A percentile compares a stretch with the other conserved stretches of the same genome.
Evolutionary conservation across 2,329 filamentous ascomycete genomes (phyloP).

Genomic region (Dendryphion nanum): DNA sequence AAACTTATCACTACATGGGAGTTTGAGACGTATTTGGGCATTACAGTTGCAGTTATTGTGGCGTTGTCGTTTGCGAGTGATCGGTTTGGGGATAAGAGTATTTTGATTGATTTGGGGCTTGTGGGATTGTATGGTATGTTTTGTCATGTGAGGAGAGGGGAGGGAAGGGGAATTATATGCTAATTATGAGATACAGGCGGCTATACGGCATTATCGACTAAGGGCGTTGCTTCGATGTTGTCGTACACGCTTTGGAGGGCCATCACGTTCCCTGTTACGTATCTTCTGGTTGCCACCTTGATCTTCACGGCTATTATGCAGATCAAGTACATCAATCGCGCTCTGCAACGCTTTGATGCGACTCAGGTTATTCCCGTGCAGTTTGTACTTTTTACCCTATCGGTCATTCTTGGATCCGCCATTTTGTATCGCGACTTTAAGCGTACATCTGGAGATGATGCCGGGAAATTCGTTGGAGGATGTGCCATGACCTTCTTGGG

Average conservation of each 20-base stretch:
- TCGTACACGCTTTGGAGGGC: conserved; percentile 87
- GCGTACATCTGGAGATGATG: conserved; percentile 69
- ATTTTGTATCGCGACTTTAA: conserved; percentile 95
- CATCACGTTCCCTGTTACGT: conserved; percentile 89
- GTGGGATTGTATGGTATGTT: conserved; percentile 83
- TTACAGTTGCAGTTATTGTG: conserved; percentile 72
- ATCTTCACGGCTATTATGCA: conserved; percentile 89
- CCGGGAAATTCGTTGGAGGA: conserved; percentile 82
- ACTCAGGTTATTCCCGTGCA: conserved; percentile 98
- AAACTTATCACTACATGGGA: conserved; percentile 80
- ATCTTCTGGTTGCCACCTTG: conserved; percentile 76
- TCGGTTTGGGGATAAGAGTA: conserved; percentile 78
- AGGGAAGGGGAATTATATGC: conserved; percentile 4
- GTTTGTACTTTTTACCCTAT: conserved; percentile 94
- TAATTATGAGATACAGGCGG: conserved; percentile 56
- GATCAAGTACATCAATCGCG: conserved; percentile 91
- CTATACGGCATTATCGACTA: conserved; percentile 95
- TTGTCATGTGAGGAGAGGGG: neutral
- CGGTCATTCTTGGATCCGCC: conserved; percentile 90
- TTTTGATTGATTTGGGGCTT: conserved; percentile 88
- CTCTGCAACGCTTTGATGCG: conserved; percentile 89
- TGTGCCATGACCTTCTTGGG: conserved; percentile 92
- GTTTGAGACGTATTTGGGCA: conserved; percentile 84
- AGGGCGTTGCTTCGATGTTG: conserved; percentile 91
- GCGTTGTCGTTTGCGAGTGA: conserved; percentile 79